Evolutionary conservation across 768 basidiomycete species (phyloP).

Genomic region (Pilatotrama ljubarskyi): DNA sequence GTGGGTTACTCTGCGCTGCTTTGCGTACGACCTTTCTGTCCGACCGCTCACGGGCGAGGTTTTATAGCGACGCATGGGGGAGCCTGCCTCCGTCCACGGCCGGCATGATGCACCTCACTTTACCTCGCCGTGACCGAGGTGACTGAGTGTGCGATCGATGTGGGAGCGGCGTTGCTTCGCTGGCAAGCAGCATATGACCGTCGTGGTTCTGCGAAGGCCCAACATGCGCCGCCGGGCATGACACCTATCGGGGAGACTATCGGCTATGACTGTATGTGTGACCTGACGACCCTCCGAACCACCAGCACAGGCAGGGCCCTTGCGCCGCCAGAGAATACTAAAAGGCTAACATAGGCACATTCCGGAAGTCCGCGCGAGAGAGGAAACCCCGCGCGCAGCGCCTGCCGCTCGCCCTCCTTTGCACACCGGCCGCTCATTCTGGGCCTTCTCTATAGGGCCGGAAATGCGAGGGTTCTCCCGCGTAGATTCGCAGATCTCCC

Average conservation of each 20-base stretch:
- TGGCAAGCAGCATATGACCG: slow-evolving; percentile 13
- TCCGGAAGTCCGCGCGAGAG: slow-evolving; percentile 1
- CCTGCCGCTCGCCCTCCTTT: background rate
- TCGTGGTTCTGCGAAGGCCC: slow-evolving; percentile 1
- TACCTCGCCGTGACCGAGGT: background rate
- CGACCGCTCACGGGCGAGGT: background rate
- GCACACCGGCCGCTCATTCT: background rate
- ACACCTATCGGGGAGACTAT: slow-evolving; percentile 6
- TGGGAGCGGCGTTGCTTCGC: slow-evolving; percentile 3
- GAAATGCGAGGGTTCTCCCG: slow-evolving; percentile 2
- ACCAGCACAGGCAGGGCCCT: background rate
- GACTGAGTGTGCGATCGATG: slow-evolving; percentile 13
- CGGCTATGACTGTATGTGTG: background rate
- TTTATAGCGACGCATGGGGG: slow-evolving; percentile 9
- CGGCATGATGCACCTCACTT: slow-evolving; percentile 9
- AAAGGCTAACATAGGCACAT: slow-evolving; percentile 20
- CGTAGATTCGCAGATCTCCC: slow-evolving; percentile 1
- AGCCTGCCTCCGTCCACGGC: slow-evolving; percentile 1
- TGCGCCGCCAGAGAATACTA: background rate
- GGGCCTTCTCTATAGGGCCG: background rate
- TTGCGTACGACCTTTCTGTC: background rate
- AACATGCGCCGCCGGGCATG: background rate
- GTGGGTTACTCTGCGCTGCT: background rate
- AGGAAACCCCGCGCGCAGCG: background rate
- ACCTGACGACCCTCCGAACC: background rate